Evolutionary conservation across 371 early-diverging fungal genomes (phyloP).

Genomic region (Blastocladiella emersonii): DNA sequence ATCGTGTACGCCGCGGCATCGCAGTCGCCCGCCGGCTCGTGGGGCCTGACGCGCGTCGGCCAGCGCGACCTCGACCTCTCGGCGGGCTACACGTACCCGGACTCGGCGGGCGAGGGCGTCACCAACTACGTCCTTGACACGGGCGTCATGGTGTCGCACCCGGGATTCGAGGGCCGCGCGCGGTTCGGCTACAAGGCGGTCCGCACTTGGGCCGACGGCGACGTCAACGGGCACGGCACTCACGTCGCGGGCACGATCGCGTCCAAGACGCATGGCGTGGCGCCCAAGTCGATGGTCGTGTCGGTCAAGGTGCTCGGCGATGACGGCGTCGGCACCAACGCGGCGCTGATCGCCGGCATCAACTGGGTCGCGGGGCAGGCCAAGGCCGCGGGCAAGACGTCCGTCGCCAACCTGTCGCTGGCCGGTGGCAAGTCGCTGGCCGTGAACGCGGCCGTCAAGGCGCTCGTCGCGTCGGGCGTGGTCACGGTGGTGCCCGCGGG

Average conservation of each 20-base stretch:
- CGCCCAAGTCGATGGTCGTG: slow-evolving; percentile 54
- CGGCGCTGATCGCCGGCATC: slow-evolving; percentile 14
- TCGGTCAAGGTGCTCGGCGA: slow-evolving; percentile 14
- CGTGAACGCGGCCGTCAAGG: too few relatives aligned
- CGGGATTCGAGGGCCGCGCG: too few relatives aligned
- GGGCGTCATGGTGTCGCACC: background rate
- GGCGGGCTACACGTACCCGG: background rate
- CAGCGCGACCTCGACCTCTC: background rate
- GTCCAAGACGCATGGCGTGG: slow-evolving; percentile 49
- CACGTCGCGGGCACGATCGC: too few relatives aligned
- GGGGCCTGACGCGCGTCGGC: slow-evolving; percentile 17
- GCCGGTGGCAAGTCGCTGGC: slow-evolving; percentile 26
- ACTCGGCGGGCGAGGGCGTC: background rate
- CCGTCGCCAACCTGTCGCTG: slow-evolving; percentile 40
- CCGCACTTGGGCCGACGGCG: too few relatives aligned
- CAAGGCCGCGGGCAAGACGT: too few relatives aligned
- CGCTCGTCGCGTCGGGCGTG: slow-evolving; percentile 27
- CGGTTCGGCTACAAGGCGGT: too few relatives aligned
- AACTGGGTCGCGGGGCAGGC: slow-evolving; percentile 10
- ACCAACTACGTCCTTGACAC: slow-evolving; percentile 5
- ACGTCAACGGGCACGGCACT: too few relatives aligned
- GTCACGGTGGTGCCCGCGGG: slow-evolving; percentile 53
- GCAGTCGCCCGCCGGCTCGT: slow-evolving; percentile 8
- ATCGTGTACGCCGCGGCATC: background rate
- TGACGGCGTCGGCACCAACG: slow-evolving; percentile 15